Evolutionary conservation across 805 yeast species (phyloP).

Genomic region (Suhomyces prunicola): DNA sequence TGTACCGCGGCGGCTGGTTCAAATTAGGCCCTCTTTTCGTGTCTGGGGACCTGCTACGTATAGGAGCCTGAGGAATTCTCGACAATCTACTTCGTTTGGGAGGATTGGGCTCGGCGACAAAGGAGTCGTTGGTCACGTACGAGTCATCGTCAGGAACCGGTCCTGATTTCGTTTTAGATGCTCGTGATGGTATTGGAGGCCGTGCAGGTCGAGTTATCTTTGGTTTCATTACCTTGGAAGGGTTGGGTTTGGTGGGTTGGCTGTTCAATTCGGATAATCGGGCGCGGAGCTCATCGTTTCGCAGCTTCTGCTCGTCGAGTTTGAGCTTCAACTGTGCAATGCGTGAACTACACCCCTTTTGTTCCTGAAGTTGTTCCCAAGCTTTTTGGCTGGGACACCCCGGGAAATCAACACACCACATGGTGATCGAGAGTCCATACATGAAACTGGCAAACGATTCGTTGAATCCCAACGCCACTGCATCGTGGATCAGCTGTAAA

Average conservation of each 20-base stretch:
- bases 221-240: neutral
- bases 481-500: conserved; percentile 58
- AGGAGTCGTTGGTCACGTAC: conserved; percentile 24
- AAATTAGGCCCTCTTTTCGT: conserved; percentile 31
- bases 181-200: neutral
- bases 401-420: conserved; percentile 81
- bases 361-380: conserved; percentile 28
- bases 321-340: conserved; percentile 19
- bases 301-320: conserved; percentile 16
- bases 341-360: conserved; percentile 18
- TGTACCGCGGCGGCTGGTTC: conserved; percentile 42
- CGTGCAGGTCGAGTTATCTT: neutral
- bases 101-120: conserved; percentile 22
- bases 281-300: conserved; percentile 23
- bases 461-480: conserved; percentile 58
- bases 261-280: conserved; percentile 11
- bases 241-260: neutral
- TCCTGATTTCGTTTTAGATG: neutral
- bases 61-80: conserved; percentile 20
- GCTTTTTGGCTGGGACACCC: conserved; percentile 35
- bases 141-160: conserved; percentile 19
- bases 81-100: conserved; percentile 9
- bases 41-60: neutral
- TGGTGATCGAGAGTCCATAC: conserved; percentile 78
- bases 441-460: conserved; percentile 75